Percentiles rank a stretch among this genome's conserved stretches.
These are phyloP conservation scores for Penicillium desertorum DNA, from an alignment of 495 filamentous ascomycete genomes.

Conservation along the genomic window DNA sequence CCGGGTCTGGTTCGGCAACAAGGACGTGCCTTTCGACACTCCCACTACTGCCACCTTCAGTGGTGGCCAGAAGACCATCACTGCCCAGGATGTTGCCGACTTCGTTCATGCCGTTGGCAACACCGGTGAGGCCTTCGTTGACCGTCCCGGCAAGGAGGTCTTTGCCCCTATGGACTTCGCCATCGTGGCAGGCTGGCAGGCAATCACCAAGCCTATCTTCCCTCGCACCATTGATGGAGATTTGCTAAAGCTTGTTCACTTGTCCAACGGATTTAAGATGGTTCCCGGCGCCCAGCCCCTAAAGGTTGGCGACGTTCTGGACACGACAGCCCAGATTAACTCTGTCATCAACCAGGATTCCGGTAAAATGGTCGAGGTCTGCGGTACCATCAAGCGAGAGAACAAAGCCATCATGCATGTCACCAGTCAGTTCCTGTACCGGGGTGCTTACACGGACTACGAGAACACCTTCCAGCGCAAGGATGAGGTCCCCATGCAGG, in stretches of 20 bases:
- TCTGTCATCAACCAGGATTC: constrained; percentile 97
- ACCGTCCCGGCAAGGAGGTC: constrained; percentile 90
- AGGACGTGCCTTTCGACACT: constrained; percentile 77
- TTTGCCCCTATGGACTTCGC: constrained; percentile 99
- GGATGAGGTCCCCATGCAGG: constrained; percentile 90
- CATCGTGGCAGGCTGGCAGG: constrained; percentile 98
- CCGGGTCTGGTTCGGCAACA: constrained; percentile 88
- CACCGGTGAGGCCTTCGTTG: constrained; percentile 97
- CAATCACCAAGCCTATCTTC: constrained; percentile 98
- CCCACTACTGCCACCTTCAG: constrained; percentile 82
- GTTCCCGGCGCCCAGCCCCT: constrained; percentile 90
- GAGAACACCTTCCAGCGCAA: constrained; percentile 99
- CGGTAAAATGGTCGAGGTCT: constrained; percentile 99
- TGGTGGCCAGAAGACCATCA: constrained; percentile 82
- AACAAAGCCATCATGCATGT: constrained; percentile 96
- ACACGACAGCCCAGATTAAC: constrained; percentile 94
- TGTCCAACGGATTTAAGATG: constrained; percentile 98
- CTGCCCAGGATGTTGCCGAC: constrained; percentile 89
- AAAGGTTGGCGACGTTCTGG: constrained; percentile 88
- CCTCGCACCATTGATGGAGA: constrained; percentile 92
- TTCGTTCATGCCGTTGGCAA: constrained; percentile 98
- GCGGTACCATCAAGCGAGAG: constrained; percentile 87
- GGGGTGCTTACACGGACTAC: constrained; percentile 86
- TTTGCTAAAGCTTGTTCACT: constrained; percentile 88
- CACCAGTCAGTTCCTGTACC: constrained; percentile 95